These are phyloP conservation scores for Euptelea pleiosperma DNA, from an alignment of 164 flowering plant genomes.

Conservation along the genomic window DNA sequence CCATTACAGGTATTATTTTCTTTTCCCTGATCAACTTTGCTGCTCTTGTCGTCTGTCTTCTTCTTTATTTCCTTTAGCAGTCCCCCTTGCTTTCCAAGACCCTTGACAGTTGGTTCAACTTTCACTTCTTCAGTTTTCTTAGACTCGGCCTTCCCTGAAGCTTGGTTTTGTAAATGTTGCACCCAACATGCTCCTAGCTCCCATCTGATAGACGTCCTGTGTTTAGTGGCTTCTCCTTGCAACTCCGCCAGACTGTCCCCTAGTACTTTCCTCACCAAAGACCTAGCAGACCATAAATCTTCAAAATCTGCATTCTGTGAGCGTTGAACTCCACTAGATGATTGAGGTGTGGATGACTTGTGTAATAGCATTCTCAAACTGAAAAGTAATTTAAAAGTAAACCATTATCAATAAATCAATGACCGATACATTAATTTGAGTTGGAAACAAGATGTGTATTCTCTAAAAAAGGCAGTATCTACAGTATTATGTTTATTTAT, in stretches of 20 bases:
- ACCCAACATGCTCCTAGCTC: slow-evolving; percentile 99
- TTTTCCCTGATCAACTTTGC: slow-evolving; percentile 46
- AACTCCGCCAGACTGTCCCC: slow-evolving; percentile 57
- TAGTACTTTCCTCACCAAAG: slow-evolving; percentile 55
- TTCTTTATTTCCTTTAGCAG: slow-evolving; percentile 78
- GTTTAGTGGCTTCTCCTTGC: slow-evolving; percentile 48
- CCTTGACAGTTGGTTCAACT: slow-evolving; percentile 81
- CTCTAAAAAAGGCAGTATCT: too few relatives aligned
- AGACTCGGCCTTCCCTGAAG: slow-evolving; percentile 67
- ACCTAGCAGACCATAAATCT: slow-evolving; percentile 42
- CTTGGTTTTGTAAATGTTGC: slow-evolving; percentile 88
- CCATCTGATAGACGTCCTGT: slow-evolving; percentile 73
- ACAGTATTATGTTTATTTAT: too few relatives aligned
- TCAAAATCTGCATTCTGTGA: slow-evolving; percentile 42
- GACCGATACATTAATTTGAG: too few relatives aligned
- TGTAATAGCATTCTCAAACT: slow-evolving; percentile 86
- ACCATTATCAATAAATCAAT: slow-evolving; percentile 1
- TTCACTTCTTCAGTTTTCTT: slow-evolving; percentile 69
- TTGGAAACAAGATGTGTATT: too few relatives aligned
- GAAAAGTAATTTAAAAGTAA: slow-evolving; percentile 19
- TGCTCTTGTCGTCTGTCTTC: slow-evolving; percentile 47
- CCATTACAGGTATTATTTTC: slow-evolving; percentile 28
- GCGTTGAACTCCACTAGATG: slow-evolving; percentile 41
- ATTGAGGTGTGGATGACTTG: slow-evolving; percentile 54
- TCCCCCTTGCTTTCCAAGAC: slow-evolving; percentile 96